phyloP scores from a whole-genome alignment of 208 protist species.

The Leishmania tarentolae region DNA sequence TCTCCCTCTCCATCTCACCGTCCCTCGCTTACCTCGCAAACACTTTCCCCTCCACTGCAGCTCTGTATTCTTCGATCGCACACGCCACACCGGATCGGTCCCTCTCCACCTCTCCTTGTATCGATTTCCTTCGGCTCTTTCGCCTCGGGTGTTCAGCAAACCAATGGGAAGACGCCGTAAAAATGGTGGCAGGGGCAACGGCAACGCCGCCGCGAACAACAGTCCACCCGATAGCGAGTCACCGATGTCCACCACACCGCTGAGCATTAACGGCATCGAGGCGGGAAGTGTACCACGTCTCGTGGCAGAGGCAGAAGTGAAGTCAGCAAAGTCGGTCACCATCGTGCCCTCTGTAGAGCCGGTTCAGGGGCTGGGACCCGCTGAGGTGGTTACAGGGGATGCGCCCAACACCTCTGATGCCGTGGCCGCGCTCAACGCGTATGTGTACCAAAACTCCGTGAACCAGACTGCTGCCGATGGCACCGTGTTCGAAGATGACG shows the following conservation, averaged over 20 bases:
- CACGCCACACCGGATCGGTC: background rate
- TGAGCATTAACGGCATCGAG: background rate
- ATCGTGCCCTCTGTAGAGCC: background rate
- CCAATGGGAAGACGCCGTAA: slow-evolving; percentile 8
- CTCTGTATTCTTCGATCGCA: background rate
- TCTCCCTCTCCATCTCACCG: background rate
- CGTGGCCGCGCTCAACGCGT: slow-evolving; percentile 36
- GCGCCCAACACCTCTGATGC: slow-evolving; percentile 1
- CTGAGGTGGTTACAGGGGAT: background rate
- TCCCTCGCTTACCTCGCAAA: background rate
- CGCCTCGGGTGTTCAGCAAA: background rate
- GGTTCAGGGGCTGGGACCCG: background rate
- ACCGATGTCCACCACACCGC: background rate
- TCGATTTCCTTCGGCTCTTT: background rate
- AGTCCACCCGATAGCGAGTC: background rate
- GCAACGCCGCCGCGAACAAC: background rate
- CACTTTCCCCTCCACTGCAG: background rate
- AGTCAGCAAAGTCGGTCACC: background rate
- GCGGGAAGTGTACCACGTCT: background rate
- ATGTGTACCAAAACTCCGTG: slow-evolving; percentile 22
- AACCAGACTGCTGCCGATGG: background rate
- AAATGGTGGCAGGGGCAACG: background rate
- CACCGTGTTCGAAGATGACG: background rate
- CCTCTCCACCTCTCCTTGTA: background rate
- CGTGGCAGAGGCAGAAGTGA: background rate